These are phyloP conservation scores for Boletus subparvulus DNA, from an alignment of 768 basidiomycete genomes.

Conservation along the genomic window DNA sequence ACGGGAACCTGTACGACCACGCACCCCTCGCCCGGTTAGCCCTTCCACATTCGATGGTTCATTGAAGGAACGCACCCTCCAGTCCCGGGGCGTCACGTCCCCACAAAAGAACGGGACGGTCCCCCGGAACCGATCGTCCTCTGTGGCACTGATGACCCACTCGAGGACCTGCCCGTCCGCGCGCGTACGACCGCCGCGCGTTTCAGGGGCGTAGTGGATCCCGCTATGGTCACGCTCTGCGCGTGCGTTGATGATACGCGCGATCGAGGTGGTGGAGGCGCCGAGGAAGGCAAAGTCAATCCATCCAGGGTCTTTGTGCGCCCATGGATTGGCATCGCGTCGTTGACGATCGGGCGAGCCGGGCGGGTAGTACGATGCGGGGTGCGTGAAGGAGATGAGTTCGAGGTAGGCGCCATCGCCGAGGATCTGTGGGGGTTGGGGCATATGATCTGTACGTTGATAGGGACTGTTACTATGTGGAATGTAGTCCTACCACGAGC, in stretches of 20 bases:
- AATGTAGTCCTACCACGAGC: conserved; percentile 47
- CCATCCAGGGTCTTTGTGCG: conserved; percentile 56
- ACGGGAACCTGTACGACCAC: conserved; percentile 44
- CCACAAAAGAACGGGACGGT: conserved; percentile 71
- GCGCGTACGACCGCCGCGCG: conserved; percentile 53
- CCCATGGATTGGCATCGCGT: conserved; percentile 56
- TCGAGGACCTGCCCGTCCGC: conserved; percentile 54
- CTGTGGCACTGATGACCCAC: conserved; percentile 56
- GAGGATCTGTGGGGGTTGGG: conserved; percentile 16
- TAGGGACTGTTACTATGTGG: neutral
- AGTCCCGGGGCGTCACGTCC: conserved; percentile 60
- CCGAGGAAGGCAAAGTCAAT: conserved; percentile 67
- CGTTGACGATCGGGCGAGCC: conserved; percentile 43
- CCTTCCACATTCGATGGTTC: neutral
- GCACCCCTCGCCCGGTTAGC: neutral
- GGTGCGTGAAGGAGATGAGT: conserved; percentile 64
- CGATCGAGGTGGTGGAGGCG: conserved; percentile 44
- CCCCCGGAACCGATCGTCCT: conserved; percentile 26
- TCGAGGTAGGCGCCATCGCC: conserved; percentile 63
- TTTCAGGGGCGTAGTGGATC: conserved; percentile 45
- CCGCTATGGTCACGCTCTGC: conserved; percentile 39
- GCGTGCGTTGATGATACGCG: conserved; percentile 55
- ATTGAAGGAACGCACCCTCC: conserved; percentile 46
- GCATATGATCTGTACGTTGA: neutral
- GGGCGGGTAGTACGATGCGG: conserved; percentile 52